A percentile compares a stretch with the other conserved stretches of the same genome.
Conservation (phyloP, 331 rosid genomes). For the Malus hybrid region DNA sequence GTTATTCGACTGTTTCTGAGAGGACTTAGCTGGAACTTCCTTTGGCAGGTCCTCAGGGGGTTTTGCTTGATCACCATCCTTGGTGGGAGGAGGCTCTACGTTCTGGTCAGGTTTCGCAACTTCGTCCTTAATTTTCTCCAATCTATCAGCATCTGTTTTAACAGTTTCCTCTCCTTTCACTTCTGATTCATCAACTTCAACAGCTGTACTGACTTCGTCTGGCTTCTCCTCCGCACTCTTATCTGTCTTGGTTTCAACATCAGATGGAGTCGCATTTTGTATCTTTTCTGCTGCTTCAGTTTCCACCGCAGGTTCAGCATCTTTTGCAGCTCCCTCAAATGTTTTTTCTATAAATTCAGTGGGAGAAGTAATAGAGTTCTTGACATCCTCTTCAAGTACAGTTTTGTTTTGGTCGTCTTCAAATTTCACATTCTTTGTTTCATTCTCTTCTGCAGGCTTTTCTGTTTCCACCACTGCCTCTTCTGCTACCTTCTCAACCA, state of each 20-base stretch:
- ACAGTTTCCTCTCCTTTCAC: conserved; percentile 33
- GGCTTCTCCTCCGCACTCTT: conserved; percentile 22
- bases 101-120: conserved; percentile 35
- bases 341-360: conserved; percentile 14
- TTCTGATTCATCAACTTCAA: conserved; percentile 32
- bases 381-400: background rate
- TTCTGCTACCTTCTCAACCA: conserved; percentile 26
- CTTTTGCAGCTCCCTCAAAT: conserved; percentile 6
- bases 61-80: conserved; percentile 37
- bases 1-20: conserved; percentile 76
- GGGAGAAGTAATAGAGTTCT: conserved; percentile 1
- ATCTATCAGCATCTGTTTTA: conserved; percentile 14
- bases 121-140: conserved; percentile 28
- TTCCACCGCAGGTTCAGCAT: conserved; percentile 19
- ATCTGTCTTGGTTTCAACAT: conserved; percentile 20
- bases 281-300: conserved; percentile 18
- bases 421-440: conserved; percentile 6
- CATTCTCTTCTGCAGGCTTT: conserved; percentile 5
- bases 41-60: conserved; percentile 39
- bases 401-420: background rate
- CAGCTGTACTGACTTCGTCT: conserved; percentile 28
- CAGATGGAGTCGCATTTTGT: conserved; percentile 20
- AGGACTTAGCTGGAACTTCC: conserved; percentile 58
- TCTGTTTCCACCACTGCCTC: background rate
- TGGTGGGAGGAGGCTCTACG: conserved; percentile 22